Percentiles rank a stretch among this genome's conserved stretches.
These are phyloP conservation scores for Penicillium sp. DNA, from an alignment of 2,329 filamentous ascomycete genomes.

Conservation along the genomic window DNA sequence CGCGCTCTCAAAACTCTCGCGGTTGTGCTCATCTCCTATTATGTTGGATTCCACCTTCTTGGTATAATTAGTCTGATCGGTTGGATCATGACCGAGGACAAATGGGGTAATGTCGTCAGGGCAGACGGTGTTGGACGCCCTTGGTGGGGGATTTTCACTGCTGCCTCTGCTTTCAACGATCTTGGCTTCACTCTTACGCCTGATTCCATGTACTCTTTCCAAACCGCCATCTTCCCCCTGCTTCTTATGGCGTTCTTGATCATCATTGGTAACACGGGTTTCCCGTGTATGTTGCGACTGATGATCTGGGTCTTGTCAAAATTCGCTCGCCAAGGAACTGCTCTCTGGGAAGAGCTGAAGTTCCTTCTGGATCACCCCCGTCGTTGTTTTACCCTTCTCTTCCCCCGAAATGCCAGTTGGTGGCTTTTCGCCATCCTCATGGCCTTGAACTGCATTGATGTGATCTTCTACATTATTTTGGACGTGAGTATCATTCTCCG, in stretches of 20 bases:
- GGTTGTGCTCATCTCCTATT: conserved; percentile 75
- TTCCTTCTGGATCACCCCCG: conserved; percentile 94
- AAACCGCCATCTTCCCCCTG: conserved; percentile 71
- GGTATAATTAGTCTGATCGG: conserved; percentile 72
- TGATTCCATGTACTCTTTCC: conserved; percentile 91
- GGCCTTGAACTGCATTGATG: conserved; percentile 76
- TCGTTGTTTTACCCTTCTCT: conserved; percentile 92
- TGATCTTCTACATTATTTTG: conserved; percentile 88
- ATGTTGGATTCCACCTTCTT: conserved; percentile 77
- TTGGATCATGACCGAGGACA: conserved; percentile 69
- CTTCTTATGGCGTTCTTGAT: conserved; percentile 82
- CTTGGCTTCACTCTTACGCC: conserved; percentile 90
- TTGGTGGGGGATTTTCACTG: conserved; percentile 93
- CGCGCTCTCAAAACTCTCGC: conserved; percentile 84
- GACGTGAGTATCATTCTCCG: conserved; percentile 61
- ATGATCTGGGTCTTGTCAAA: conserved; percentile 82
- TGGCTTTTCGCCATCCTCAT: conserved; percentile 89
- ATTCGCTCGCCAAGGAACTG: conserved; percentile 63
- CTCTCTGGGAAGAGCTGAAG: conserved; percentile 82
- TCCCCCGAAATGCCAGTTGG: conserved; percentile 89
- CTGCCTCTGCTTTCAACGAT: conserved; percentile 89
- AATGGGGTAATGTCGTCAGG: conserved; percentile 67
- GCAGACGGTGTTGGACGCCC: conserved; percentile 61
- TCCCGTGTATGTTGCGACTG: conserved; percentile 90
- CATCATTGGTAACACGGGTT: conserved; percentile 92